Evolutionary conservation across 2,329 filamentous ascomycete species (phyloP).

Genomic region (Calonectria naviculata): DNA sequence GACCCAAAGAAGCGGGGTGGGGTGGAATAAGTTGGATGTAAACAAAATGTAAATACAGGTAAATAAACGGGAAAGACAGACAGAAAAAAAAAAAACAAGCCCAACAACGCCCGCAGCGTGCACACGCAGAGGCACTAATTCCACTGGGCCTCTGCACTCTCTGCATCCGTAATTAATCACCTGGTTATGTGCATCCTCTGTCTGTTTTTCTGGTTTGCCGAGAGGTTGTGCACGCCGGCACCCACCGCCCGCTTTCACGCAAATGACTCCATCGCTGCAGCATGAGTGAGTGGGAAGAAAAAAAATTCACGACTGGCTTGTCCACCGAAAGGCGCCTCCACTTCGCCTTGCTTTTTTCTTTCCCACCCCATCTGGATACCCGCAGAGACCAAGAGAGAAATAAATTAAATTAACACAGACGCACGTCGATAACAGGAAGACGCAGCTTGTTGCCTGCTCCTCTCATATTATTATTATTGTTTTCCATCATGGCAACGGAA

Average conservation of each 20-base stretch:
- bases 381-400: background rate
- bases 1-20: conserved; percentile 12
- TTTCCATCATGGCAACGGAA: no score
- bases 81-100: background rate
- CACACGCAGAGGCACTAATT: background rate
- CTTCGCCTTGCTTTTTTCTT: background rate
- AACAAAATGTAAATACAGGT: conserved; percentile 35
- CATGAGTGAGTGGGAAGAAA: background rate
- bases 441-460: background rate
- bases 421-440: background rate
- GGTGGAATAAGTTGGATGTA: conserved; percentile 29
- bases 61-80: conserved; percentile 18
- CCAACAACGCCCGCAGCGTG: background rate
- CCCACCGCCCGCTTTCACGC: conserved; percentile 5
- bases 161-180: conserved; percentile 3
- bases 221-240: background rate
- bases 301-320: background rate
- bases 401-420: background rate
- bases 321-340: background rate
- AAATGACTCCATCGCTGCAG: conserved; percentile 12
- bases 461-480: background rate
- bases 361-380: background rate
- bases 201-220: background rate
- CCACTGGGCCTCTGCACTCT: background rate
- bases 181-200: background rate